phyloP scores from a whole-genome alignment of 345 rosid genomes.

The Syzygium oleosum region DNA sequence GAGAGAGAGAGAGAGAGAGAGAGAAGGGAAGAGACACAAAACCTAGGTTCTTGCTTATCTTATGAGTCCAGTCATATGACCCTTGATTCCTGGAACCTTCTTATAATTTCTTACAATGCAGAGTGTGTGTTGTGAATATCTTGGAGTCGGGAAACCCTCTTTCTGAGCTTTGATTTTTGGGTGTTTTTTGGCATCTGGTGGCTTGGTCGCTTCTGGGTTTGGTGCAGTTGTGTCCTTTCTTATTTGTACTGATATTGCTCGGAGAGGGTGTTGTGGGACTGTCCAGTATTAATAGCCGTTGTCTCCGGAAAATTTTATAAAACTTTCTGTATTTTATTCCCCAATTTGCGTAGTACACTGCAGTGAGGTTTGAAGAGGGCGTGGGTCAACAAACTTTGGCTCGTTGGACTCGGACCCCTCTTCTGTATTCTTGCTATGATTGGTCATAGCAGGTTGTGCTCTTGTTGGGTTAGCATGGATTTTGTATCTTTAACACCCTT shows the following conservation, averaged over 20 bases:
- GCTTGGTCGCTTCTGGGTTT: background rate
- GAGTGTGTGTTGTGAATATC: conserved; percentile 2
- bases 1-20: background rate
- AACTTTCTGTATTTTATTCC: background rate
- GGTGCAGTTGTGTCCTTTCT: background rate
- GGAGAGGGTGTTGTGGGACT: conserved; percentile 35
- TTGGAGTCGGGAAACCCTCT: conserved; percentile 1
- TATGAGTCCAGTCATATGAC: conserved; percentile 56
- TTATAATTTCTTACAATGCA: conserved; percentile 28
- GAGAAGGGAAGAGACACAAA: background rate
- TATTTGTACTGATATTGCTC: background rate
- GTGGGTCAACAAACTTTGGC: background rate
- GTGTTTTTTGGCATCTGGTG: conserved; percentile 7
- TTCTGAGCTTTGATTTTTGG: conserved; percentile 11
- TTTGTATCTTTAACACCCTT: background rate
- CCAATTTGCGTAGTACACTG: background rate
- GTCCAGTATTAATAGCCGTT: conserved; percentile 63
- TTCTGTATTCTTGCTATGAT: background rate
- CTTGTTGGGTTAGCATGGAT: background rate
- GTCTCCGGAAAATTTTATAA: conserved; percentile 30
- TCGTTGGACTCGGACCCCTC: background rate
- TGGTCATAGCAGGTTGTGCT: background rate
- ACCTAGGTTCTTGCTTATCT: conserved; percentile 13
- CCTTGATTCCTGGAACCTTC: conserved; percentile 98
- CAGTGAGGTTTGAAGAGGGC: background rate